These are phyloP conservation scores for Bretziella fagacearum DNA, from an alignment of 2,329 filamentous ascomycete species.

Conservation along the genomic window DNA sequence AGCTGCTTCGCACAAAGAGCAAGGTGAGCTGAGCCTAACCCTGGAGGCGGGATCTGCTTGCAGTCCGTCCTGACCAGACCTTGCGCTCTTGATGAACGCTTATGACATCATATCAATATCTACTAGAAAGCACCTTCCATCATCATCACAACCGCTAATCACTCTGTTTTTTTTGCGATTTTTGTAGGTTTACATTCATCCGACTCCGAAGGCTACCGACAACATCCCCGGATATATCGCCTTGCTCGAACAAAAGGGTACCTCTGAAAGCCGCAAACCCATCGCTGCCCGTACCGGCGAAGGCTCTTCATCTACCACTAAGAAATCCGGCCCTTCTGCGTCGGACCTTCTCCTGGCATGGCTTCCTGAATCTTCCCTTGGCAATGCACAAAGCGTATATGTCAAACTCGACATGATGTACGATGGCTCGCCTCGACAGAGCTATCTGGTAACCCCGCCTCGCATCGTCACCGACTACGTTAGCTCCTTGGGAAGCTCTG, in stretches of 20 bases:
- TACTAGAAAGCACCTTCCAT: not conserved
- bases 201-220: slow-evolving; percentile 80
- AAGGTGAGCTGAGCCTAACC: slow-evolving; percentile 45
- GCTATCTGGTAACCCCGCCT: slow-evolving; percentile 79
- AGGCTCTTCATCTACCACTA: slow-evolving; percentile 20
- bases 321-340: slow-evolving; percentile 31
- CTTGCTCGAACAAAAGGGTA: slow-evolving; percentile 70
- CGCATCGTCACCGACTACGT: slow-evolving; percentile 67
- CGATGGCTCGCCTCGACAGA: slow-evolving; percentile 66
- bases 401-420: slow-evolving; percentile 87
- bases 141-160: not conserved
- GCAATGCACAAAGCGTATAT: slow-evolving; percentile 74
- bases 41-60: too few relatives aligned
- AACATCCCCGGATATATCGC: slow-evolving; percentile 92
- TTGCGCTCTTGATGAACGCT: not conserved
- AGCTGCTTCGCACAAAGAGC: slow-evolving; percentile 89
- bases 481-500: slow-evolving; percentile 50
- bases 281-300: slow-evolving; percentile 15
- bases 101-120: not conserved
- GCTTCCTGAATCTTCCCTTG: slow-evolving; percentile 78
- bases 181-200: slow-evolving; percentile 82
- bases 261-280: slow-evolving; percentile 21
- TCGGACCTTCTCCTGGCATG: slow-evolving; percentile 77
- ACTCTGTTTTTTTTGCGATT: not conserved
- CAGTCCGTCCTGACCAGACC: too few relatives aligned